Percentiles rank a stretch among this genome's conserved stretches.
phyloP scores from a whole-genome alignment of 805 yeast genomes.

The Kuraishia floccosa region DNA sequence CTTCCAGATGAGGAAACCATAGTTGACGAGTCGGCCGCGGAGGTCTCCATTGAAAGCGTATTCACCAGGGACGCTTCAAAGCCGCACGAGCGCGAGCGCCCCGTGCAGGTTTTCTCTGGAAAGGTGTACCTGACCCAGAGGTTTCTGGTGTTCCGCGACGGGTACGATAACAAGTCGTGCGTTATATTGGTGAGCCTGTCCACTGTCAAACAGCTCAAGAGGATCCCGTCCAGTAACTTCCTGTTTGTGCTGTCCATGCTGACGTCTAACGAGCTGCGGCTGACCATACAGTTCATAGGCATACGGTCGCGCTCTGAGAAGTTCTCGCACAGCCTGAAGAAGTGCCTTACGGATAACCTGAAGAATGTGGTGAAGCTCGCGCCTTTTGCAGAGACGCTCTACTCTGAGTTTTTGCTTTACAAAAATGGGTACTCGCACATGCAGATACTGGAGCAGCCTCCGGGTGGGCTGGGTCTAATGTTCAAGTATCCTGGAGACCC shows the following conservation, averaged over 20 bases:
- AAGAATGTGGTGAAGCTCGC: slow-evolving; percentile 49
- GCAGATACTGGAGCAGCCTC: slow-evolving; percentile 41
- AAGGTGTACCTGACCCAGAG: slow-evolving; percentile 62
- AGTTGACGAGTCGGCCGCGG: slow-evolving; percentile 58
- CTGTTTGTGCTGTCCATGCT: slow-evolving; percentile 69
- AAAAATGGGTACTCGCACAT: slow-evolving; percentile 38
- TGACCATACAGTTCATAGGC: slow-evolving; percentile 70
- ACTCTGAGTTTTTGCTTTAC: slow-evolving; percentile 73
- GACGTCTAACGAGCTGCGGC: slow-evolving; percentile 51
- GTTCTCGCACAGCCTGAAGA: slow-evolving; percentile 62
- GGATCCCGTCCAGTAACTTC: slow-evolving; percentile 66
- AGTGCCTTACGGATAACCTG: slow-evolving; percentile 49
- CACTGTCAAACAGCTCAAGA: slow-evolving; percentile 74
- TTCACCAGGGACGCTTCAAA: slow-evolving; percentile 3
- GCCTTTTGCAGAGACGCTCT: slow-evolving; percentile 58
- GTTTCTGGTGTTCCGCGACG: slow-evolving; percentile 64
- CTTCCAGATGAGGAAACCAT: slow-evolving; percentile 65
- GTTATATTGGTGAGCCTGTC: slow-evolving; percentile 63
- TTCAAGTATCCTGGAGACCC: slow-evolving; percentile 90
- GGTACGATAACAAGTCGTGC: slow-evolving; percentile 57
- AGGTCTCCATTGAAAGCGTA: slow-evolving; percentile 26
- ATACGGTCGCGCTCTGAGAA: slow-evolving; percentile 67
- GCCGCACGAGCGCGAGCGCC: no score
- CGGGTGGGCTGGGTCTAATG: slow-evolving; percentile 77
- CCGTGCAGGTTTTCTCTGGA: slow-evolving; percentile 34